phyloP scores from a whole-genome alignment of 371 early-diverging fungal genomes.

The Apophysomyces ossiformis region DNA sequence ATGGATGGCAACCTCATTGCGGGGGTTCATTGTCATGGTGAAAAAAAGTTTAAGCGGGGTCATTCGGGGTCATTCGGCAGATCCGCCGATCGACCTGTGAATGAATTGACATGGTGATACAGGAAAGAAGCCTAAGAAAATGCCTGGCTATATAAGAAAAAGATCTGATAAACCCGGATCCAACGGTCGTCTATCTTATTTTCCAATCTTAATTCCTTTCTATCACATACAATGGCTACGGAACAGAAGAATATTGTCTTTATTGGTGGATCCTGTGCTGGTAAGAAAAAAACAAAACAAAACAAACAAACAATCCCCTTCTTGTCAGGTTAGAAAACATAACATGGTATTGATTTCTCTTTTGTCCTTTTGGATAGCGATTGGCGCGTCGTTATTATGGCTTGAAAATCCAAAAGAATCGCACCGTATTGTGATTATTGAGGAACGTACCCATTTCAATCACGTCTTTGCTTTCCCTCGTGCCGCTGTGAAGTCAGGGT shows the following conservation, averaged over 20 bases:
- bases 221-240: constrained; percentile 14
- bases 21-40: background rate
- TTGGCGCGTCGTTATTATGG: constrained; percentile 41
- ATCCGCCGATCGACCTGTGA: constrained; percentile 12
- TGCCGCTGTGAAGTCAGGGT: constrained; percentile 59
- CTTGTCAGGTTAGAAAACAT: too few species aligned
- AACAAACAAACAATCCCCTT: background rate
- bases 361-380: constrained; percentile 25
- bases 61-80: constrained; percentile 9
- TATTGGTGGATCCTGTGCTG: constrained; percentile 58
- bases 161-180: constrained; percentile 3
- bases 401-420: constrained; percentile 37
- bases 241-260: constrained; percentile 56
- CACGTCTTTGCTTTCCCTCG: constrained; percentile 72
- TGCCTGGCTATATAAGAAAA: background rate
- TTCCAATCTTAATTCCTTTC: background rate
- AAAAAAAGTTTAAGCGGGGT: background rate
- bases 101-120: constrained; percentile 4
- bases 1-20: background rate
- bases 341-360: background rate
- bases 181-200: background rate
- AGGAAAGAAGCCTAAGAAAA: background rate
- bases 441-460: constrained; percentile 62
- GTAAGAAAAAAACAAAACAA: constrained; percentile 24
- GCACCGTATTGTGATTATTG: constrained; percentile 63